Percentiles rank a stretch among this genome's conserved stretches.
Conservation (phyloP, 768 basidiomycete species). For the Lentinus brumalis region DNA sequence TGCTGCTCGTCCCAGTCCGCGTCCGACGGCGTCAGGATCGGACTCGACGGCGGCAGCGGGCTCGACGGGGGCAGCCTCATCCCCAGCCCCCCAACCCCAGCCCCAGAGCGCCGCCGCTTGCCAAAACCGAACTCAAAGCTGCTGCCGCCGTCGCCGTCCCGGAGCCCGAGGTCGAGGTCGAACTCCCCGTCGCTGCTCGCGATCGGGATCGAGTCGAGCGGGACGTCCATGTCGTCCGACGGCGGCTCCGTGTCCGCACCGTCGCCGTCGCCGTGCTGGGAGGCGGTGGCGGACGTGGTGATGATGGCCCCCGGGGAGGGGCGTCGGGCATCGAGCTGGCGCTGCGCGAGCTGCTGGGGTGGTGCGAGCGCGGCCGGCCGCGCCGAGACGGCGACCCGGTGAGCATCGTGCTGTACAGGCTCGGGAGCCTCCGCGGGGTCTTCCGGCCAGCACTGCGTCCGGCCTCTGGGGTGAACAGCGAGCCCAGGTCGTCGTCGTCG, state of each 20-base stretch:
- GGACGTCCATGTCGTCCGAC: conserved; percentile 27
- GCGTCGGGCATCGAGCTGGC: conserved; percentile 16
- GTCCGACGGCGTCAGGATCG: conserved; percentile 33
- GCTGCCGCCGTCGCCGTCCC: conserved; percentile 8
- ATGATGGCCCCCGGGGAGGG: neutral
- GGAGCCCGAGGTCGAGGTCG: conserved; percentile 5
- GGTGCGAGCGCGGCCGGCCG: conserved; percentile 5
- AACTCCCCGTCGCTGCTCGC: conserved; percentile 50
- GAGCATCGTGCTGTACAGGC: conserved; percentile 19
- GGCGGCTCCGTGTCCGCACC: neutral
- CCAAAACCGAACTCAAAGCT: no score
- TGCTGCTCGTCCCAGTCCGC: conserved; percentile 18
- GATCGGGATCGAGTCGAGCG: conserved; percentile 48
- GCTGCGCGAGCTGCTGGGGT: conserved; percentile 18
- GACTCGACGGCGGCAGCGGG: conserved; percentile 37
- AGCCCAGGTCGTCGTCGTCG: conserved; percentile 18
- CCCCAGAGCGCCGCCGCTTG: no score
- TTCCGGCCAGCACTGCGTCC: conserved; percentile 5
- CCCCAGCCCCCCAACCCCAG: no score
- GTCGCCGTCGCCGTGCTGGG: neutral
- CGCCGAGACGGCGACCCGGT: conserved; percentile 12
- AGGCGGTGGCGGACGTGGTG: neutral
- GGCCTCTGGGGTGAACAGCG: conserved; percentile 23
- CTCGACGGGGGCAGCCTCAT: conserved; percentile 33
- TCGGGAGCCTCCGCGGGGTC: conserved; percentile 18